Percentiles rank a stretch among this genome's conserved stretches.
Evolutionary conservation across 441 rosid genomes (phyloP).

Genomic region (Raphanus hybrid): DNA sequence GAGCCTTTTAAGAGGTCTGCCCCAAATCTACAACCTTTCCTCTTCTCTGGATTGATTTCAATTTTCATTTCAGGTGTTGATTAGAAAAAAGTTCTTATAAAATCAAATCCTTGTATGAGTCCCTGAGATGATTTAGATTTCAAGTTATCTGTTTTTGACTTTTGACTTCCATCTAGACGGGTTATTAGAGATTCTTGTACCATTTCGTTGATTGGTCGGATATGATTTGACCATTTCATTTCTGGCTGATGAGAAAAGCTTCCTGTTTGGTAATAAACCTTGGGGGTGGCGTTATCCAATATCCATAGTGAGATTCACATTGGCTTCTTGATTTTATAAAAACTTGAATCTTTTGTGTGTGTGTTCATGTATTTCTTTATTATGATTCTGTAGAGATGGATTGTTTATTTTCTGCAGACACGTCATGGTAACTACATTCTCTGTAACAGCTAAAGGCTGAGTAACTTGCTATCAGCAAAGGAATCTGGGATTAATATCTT

Average conservation of each 20-base stretch:
- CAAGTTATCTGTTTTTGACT: too few relatives aligned
- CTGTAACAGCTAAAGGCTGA: neutral
- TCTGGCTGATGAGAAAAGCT: neutral
- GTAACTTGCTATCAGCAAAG: neutral
- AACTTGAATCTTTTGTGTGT: neutral
- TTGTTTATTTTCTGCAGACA: neutral
- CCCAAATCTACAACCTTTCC: neutral
- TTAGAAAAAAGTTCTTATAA: neutral
- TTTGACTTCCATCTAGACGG: neutral
- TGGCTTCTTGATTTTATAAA: neutral
- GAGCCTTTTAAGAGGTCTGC: constrained; percentile 55
- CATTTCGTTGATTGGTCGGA: constrained; percentile 10
- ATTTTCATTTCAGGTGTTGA: constrained; percentile 21
- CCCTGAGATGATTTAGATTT: neutral
- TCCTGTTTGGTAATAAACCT: neutral
- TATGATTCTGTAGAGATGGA: neutral
- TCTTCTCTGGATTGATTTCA: neutral
- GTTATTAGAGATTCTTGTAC: neutral
- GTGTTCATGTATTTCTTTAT: neutral
- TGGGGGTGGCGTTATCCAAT: neutral
- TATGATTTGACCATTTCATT: constrained; percentile 5
- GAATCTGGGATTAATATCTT: neutral
- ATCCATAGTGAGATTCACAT: neutral
- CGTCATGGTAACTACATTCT: neutral
- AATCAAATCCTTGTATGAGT: neutral